These are phyloP conservation scores for Cladobotryum mycophilum DNA, from an alignment of 2,329 filamentous ascomycete species.

Conservation along the genomic window DNA sequence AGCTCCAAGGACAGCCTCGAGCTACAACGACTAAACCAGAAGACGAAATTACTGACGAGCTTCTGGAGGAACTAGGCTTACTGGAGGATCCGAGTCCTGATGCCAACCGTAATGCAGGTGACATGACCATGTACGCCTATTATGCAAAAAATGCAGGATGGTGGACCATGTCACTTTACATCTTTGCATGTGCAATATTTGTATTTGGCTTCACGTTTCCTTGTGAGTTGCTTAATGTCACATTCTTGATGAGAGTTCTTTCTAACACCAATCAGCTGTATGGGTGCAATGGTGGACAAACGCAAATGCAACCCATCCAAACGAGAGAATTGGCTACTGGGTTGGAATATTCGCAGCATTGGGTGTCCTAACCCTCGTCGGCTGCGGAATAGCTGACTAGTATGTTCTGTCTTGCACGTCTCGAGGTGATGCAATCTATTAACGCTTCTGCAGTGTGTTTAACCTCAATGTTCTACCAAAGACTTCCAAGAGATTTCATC, in stretches of 20 bases:
- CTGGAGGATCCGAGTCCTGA: no score
- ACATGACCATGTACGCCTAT: neutral
- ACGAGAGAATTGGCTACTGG: constrained; percentile 17
- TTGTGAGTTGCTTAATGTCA: no score
- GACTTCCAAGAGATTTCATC: constrained; percentile 13
- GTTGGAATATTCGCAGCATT: constrained; percentile 16
- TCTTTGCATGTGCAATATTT: no score
- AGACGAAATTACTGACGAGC: no score
- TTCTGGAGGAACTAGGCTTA: no score
- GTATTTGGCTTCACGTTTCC: no score
- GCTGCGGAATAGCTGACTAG: constrained; percentile 11
- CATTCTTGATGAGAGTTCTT: no score
- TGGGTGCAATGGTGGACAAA: constrained; percentile 23
- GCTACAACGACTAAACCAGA: no score
- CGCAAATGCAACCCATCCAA: constrained; percentile 12
- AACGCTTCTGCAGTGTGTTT: neutral
- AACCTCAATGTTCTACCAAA: constrained; percentile 13
- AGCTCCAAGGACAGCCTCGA: neutral
- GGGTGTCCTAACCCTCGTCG: constrained; percentile 14
- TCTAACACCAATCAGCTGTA: constrained; percentile 9
- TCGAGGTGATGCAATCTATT: neutral
- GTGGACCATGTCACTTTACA: no score
- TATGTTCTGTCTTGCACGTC: neutral
- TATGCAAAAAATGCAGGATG: neutral
- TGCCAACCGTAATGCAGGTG: neutral